phyloP scores from a whole-genome alignment of 2,329 filamentous ascomycete species.

The Beauveria sp. region DNA sequence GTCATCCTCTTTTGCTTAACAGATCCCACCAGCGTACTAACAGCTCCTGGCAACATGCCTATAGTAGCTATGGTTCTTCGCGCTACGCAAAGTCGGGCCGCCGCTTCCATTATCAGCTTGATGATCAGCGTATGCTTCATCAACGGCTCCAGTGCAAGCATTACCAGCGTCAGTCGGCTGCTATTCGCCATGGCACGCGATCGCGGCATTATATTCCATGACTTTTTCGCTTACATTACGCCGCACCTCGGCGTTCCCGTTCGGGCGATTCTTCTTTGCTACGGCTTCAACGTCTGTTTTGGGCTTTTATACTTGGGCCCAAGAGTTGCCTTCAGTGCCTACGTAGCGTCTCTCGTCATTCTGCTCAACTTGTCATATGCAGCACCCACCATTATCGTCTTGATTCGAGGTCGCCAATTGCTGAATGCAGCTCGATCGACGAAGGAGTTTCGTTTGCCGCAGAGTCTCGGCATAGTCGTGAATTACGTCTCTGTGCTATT shows the following conservation, averaged over 20 bases:
- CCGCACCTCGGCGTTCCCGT: slow-evolving; percentile 34
- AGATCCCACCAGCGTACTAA: slow-evolving; percentile 28
- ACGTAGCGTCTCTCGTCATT: slow-evolving; percentile 36
- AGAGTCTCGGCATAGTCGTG: slow-evolving; percentile 19
- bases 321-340: slow-evolving; percentile 38
- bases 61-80: slow-evolving; percentile 38
- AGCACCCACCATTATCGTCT: slow-evolving; percentile 31
- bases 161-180: slow-evolving; percentile 35
- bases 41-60: slow-evolving; percentile 34
- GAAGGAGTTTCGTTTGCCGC: slow-evolving; percentile 23
- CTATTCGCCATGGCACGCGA: slow-evolving; percentile 40
- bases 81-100: slow-evolving; percentile 31
- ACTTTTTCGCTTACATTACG: slow-evolving; percentile 29
- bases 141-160: slow-evolving; percentile 36
- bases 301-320: slow-evolving; percentile 39
- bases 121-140: slow-evolving; percentile 36
- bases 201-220: slow-evolving; percentile 27
- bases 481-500: slow-evolving; percentile 28
- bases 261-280: slow-evolving; percentile 31
- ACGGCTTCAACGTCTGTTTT: slow-evolving; percentile 36
- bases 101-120: slow-evolving; percentile 32
- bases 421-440: slow-evolving; percentile 18
- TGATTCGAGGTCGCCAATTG: slow-evolving; percentile 29
- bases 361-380: slow-evolving; percentile 39
- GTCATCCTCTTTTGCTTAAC: slow-evolving; percentile 35